Conservation (phyloP, 441 rosid species). For the Kokia cookei region DNA sequence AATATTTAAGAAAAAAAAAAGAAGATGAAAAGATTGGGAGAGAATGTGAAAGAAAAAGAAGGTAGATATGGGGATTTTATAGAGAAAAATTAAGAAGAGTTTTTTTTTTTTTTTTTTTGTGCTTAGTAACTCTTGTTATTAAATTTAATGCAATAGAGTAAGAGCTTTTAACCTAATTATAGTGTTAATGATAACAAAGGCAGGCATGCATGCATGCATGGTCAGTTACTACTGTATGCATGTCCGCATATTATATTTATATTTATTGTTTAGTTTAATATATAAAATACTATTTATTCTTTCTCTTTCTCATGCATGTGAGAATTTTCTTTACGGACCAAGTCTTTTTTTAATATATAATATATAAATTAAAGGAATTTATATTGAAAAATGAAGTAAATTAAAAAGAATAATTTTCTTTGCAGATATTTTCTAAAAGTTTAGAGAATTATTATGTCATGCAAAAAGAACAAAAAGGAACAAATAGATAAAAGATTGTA, state of each 20-base stretch:
- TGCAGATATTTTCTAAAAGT: neutral
- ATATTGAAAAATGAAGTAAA: neutral
- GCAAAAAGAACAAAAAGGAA: neutral
- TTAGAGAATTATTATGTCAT: neutral
- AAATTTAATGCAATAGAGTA: neutral
- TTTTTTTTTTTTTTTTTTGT: neutral
- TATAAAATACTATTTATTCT: neutral
- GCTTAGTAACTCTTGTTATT: neutral
- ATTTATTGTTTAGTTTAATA: neutral
- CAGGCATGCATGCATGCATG: constrained; percentile 8
- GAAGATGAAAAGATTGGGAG: neutral
- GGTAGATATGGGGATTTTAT: constrained; percentile 41
- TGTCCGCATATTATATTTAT: neutral
- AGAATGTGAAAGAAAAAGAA: constrained; percentile 24
- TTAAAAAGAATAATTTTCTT: neutral
- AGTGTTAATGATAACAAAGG: constrained; percentile 7
- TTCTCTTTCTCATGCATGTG: neutral
- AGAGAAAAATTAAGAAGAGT: constrained; percentile 20
- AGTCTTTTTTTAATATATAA: neutral
- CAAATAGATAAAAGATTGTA: neutral
- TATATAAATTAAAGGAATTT: neutral
- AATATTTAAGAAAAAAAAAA: neutral
- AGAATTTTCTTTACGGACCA: neutral
- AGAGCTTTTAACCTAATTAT: constrained; percentile 26
- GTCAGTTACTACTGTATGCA: neutral